Evolutionary conservation across 2,329 filamentous ascomycete species (phyloP).

Genomic region (Rachicladosporium sp.): DNA sequence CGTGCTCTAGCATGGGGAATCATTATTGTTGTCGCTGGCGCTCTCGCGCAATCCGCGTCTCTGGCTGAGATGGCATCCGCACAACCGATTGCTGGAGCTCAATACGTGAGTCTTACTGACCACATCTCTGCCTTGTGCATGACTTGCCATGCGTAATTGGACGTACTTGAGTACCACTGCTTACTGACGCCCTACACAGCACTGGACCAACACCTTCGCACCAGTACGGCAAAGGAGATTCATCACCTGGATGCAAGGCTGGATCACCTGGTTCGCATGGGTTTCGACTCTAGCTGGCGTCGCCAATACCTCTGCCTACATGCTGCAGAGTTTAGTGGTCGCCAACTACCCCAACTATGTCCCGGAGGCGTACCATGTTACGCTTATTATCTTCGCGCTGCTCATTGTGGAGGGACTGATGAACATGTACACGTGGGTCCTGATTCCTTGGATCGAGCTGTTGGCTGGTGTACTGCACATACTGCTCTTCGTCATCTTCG

Average conservation of each 20-base stretch:
- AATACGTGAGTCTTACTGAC: constrained; percentile 5
- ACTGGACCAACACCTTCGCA: constrained; percentile 15
- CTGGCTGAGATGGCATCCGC: constrained; percentile 15
- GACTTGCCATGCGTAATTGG: no score
- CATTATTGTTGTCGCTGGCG: constrained; percentile 15
- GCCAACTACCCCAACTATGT: constrained; percentile 24
- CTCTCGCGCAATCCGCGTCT: constrained; percentile 13
- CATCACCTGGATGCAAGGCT: constrained; percentile 22
- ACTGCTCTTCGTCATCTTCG: constrained; percentile 13
- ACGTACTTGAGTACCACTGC: neutral
- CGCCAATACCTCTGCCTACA: constrained; percentile 24
- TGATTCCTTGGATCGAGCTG: constrained; percentile 20
- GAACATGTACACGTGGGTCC: constrained; percentile 24
- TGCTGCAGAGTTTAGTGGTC: constrained; percentile 24
- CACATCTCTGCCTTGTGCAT: no score
- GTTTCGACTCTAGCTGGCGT: constrained; percentile 14
- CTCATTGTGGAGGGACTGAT: constrained; percentile 20
- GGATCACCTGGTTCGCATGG: constrained; percentile 33
- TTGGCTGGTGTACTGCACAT: constrained; percentile 14
- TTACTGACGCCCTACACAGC: constrained; percentile 1
- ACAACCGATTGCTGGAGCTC: constrained; percentile 17
- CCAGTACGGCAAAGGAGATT: constrained; percentile 12
- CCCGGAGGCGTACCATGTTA: constrained; percentile 26
- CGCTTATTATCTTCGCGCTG: constrained; percentile 27
- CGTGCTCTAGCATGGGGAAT: constrained; percentile 15